Evolutionary conservation across 2,329 filamentous ascomycete genomes (phyloP).

Genomic region (Paramyrothecium sp.): DNA sequence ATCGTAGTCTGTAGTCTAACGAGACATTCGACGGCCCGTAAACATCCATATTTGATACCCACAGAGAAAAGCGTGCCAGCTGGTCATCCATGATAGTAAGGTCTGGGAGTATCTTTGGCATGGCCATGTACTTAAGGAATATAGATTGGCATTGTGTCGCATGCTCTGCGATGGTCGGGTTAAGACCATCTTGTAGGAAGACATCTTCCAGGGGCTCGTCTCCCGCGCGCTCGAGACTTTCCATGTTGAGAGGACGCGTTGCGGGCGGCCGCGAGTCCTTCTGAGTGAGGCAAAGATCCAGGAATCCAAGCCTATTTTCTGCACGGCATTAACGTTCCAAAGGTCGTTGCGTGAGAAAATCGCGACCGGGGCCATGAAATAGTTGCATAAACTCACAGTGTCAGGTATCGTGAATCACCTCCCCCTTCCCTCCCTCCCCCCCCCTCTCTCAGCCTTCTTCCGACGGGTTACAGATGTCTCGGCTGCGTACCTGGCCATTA

Average conservation of each 20-base stretch:
- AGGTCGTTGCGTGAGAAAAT: too few species aligned
- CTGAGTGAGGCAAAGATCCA: background rate
- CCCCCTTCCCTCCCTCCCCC: too few species aligned
- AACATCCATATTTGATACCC: constrained; percentile 10
- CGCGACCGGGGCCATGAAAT: too few species aligned
- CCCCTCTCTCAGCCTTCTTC: too few species aligned
- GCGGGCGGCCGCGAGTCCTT: background rate
- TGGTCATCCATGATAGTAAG: constrained; percentile 20
- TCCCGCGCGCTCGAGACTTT: background rate
- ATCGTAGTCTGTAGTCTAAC: constrained; percentile 26
- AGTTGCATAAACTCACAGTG: too few species aligned
- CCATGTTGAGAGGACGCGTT: background rate
- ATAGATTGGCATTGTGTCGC: constrained; percentile 20
- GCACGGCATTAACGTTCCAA: too few species aligned
- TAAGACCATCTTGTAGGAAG: constrained; percentile 23
- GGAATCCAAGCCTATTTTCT: too few species aligned
- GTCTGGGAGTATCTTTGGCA: background rate
- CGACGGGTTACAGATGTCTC: too few species aligned
- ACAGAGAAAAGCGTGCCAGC: constrained; percentile 9
- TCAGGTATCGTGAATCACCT: too few species aligned
- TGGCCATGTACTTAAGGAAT: constrained; percentile 13
- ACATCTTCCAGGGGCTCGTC: constrained; percentile 16
- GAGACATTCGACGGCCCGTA: constrained; percentile 23
- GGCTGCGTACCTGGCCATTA: too few species aligned
- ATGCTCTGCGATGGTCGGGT: constrained; percentile 25